These are phyloP conservation scores for Aspergillus arachidicola DNA, from an alignment of 2,329 filamentous ascomycete species.

Conservation along the genomic window DNA sequence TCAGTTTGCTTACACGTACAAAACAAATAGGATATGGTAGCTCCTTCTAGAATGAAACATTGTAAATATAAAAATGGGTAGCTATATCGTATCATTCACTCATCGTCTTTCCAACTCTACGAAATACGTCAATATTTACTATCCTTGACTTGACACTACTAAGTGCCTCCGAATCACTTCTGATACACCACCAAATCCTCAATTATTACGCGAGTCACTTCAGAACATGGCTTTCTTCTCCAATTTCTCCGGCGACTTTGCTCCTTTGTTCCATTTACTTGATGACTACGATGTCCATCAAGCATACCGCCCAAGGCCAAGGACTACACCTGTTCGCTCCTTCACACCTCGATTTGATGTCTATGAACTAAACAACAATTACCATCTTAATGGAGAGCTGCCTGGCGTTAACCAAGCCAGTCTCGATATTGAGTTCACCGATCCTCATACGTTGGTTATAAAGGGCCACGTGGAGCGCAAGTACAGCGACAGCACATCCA, in stretches of 20 bases:
- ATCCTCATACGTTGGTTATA: slow-evolving; percentile 48
- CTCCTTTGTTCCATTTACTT: slow-evolving; percentile 46
- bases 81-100: neutral
- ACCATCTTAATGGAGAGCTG: slow-evolving; percentile 49
- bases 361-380: slow-evolving; percentile 42
- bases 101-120: neutral
- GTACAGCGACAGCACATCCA: slow-evolving; percentile 19
- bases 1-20: slow-evolving; percentile 8
- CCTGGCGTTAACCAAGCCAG: slow-evolving; percentile 47
- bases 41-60: slow-evolving; percentile 19
- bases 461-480: slow-evolving; percentile 43
- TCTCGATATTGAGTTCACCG: slow-evolving; percentile 51
- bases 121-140: neutral
- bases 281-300: slow-evolving; percentile 45
- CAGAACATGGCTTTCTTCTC: slow-evolving; percentile 43
- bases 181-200: neutral
- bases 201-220: neutral
- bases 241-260: slow-evolving; percentile 38
- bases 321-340: slow-evolving; percentile 24
- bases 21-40: slow-evolving; percentile 8
- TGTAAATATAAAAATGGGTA: slow-evolving; percentile 19
- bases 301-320: slow-evolving; percentile 21
- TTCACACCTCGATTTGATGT: slow-evolving; percentile 50
- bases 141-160: neutral
- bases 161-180: neutral